Evolutionary conservation across 495 filamentous ascomycete genomes (phyloP).

Genomic region (Penicillium manginii): DNA sequence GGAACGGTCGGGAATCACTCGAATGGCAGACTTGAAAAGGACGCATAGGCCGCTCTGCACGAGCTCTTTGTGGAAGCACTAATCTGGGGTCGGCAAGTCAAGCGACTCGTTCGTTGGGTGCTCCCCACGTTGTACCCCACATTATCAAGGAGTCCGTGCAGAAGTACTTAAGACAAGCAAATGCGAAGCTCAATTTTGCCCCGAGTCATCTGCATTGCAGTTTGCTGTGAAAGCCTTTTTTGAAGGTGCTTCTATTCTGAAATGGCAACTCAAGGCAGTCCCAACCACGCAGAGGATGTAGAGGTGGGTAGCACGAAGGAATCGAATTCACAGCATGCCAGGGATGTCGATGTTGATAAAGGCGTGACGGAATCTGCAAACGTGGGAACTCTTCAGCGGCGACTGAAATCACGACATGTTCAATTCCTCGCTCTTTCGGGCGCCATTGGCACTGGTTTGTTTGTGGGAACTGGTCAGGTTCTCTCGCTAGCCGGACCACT

Average conservation of each 20-base stretch:
- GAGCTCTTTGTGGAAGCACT: neutral
- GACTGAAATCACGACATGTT: slow-evolving; percentile 65
- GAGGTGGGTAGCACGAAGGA: neutral
- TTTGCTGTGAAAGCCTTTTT: neutral
- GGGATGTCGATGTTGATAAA: neutral
- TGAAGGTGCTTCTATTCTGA: neutral
- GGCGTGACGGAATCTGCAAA: neutral
- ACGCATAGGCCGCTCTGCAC: neutral
- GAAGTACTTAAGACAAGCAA: neutral
- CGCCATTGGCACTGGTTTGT: slow-evolving; percentile 71
- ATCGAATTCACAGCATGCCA: neutral
- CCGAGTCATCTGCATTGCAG: neutral
- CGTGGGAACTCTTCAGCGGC: slow-evolving; percentile 41
- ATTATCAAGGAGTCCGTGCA: slow-evolving; percentile 1
- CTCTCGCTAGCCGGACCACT: slow-evolving; percentile 64
- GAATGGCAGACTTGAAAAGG: neutral
- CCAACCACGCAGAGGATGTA: neutral
- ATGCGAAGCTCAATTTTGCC: neutral
- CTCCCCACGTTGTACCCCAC: slow-evolving; percentile 9
- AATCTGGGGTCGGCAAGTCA: neutral
- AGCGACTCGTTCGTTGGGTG: neutral
- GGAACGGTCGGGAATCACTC: neutral
- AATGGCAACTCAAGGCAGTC: neutral
- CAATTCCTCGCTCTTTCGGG: slow-evolving; percentile 61
- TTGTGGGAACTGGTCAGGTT: slow-evolving; percentile 67